These are phyloP conservation scores for Agaricus sinodeliciosus DNA, from an alignment of 768 basidiomycete species.

Conservation along the genomic window DNA sequence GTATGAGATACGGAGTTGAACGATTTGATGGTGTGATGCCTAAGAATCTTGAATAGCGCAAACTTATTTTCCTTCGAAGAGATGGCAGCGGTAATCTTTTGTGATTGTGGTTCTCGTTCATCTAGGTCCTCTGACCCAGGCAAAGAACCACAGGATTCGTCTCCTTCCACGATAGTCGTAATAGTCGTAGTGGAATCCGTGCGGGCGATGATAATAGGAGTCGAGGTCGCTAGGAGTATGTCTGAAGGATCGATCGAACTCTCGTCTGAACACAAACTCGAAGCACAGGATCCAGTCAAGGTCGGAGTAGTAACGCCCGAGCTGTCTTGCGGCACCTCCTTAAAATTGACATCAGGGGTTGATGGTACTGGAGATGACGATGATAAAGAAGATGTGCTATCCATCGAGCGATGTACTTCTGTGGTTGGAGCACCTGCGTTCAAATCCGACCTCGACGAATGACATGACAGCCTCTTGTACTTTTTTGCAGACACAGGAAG, in stretches of 20 bases:
- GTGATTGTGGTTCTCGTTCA: background rate
- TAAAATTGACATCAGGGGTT: background rate
- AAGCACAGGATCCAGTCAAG: background rate
- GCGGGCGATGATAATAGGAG: too few relatives aligned
- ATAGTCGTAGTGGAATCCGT: background rate
- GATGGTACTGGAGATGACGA: background rate
- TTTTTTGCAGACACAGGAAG: constrained; percentile 35
- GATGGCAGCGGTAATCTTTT: background rate
- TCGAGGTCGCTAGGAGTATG: background rate
- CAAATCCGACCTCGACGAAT: background rate
- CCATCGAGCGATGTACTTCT: background rate
- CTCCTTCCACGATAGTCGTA: background rate
- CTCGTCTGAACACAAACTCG: background rate
- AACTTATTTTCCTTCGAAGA: background rate
- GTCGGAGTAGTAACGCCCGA: background rate
- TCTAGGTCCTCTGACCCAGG: background rate
- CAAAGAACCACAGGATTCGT: background rate
- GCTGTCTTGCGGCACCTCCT: background rate
- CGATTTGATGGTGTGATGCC: too few relatives aligned
- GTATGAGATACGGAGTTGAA: too few relatives aligned
- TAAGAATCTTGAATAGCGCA: too few relatives aligned
- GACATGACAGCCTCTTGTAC: constrained; percentile 12
- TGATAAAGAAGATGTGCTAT: background rate
- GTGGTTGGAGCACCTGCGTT: background rate
- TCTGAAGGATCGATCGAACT: background rate